phyloP scores from a whole-genome alignment of 306 rosid genomes.

The Prosopis cineraria region DNA sequence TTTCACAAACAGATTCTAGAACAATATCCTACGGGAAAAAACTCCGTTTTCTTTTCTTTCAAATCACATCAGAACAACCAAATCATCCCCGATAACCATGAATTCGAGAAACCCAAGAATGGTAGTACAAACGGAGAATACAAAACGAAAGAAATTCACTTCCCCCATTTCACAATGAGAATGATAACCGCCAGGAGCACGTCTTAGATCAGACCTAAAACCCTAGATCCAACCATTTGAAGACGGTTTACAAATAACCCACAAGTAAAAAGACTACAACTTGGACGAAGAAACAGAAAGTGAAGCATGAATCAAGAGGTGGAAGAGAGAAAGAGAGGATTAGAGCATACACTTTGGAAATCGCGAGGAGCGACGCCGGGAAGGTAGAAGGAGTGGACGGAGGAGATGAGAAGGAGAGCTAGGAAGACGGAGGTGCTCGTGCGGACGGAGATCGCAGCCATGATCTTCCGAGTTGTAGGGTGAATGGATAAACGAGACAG shows the following conservation, averaged over 20 bases:
- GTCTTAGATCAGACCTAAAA: conserved; percentile 45
- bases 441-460: conserved; percentile 40
- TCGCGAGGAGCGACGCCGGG: conserved; percentile 85
- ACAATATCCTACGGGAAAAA: not conserved
- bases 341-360: conserved; percentile 52
- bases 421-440: conserved; percentile 21
- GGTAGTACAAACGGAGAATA: not conserved
- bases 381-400: conserved; percentile 64
- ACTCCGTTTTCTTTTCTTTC: not conserved
- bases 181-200: not conserved
- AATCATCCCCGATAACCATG: not conserved
- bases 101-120: not conserved
- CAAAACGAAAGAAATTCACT: not conserved
- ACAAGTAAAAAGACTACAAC: not conserved
- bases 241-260: not conserved
- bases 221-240: conserved; percentile 45
- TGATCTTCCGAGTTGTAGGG: not conserved
- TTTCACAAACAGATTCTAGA: not conserved
- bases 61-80: conserved; percentile 8
- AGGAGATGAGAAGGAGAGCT: conserved; percentile 44
- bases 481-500: no score
- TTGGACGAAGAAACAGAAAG: not conserved
- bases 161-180: not conserved
- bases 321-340: not conserved
- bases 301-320: conserved; percentile 1